phyloP scores from a whole-genome alignment of 1,284 basidiomycete species.

The Termitomyces sp. region DNA sequence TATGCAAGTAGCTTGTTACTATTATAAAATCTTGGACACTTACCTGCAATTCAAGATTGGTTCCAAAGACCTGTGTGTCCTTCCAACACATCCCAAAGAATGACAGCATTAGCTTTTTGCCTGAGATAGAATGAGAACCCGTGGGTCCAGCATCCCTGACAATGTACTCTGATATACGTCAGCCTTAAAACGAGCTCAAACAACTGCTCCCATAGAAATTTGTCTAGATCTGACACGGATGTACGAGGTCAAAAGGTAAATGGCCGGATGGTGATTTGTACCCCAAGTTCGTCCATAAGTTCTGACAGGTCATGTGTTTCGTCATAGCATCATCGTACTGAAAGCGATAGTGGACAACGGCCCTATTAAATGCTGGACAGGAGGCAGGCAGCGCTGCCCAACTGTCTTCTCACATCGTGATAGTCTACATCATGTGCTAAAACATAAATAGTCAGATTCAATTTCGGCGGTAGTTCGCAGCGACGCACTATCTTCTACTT shows the following conservation, averaged over 20 bases:
- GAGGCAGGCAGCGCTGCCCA: constrained; percentile 69
- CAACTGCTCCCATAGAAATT: background rate
- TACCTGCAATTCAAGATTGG: background rate
- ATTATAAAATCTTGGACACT: background rate
- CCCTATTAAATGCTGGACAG: constrained; percentile 28
- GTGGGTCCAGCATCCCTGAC: background rate
- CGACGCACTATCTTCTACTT: constrained; percentile 94
- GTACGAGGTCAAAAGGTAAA: background rate
- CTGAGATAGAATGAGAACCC: background rate
- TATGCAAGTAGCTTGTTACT: background rate
- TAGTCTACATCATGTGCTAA: constrained; percentile 95
- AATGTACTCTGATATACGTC: background rate
- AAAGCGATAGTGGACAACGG: background rate
- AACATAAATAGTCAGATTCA: constrained; percentile 14
- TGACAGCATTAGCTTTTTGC: constrained; percentile 1
- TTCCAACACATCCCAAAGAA: background rate
- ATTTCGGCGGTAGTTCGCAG: constrained; percentile 1
- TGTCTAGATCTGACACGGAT: background rate
- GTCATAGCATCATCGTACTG: background rate
- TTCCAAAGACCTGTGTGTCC: background rate
- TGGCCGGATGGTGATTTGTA: background rate
- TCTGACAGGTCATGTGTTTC: background rate
- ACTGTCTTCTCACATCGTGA: constrained; percentile 84
- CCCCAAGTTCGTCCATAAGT: too few species aligned
- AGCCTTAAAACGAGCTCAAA: background rate